Evolutionary conservation across 108 stramenopile genomes (phyloP).

Genomic region (Hondaea fermentalgiana): DNA sequence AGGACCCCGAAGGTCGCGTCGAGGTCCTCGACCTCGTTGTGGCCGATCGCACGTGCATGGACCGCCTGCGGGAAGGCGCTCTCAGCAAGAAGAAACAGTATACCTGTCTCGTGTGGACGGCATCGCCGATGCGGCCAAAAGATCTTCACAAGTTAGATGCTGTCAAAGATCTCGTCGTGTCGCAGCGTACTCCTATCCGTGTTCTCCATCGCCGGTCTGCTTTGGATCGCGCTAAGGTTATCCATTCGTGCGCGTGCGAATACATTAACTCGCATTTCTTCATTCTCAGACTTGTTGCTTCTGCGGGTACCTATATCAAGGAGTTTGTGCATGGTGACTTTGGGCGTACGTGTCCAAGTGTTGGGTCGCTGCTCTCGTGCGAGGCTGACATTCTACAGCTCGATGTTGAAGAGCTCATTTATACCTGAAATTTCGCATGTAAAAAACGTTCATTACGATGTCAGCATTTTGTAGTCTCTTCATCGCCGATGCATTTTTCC

Average conservation of each 20-base stretch:
- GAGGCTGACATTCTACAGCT: slow-evolving; percentile 39
- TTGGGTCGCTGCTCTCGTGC: slow-evolving; percentile 35
- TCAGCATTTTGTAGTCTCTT: too few species aligned
- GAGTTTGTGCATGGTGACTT: slow-evolving; percentile 61
- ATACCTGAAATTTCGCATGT: too few species aligned
- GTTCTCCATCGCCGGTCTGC: slow-evolving; percentile 50
- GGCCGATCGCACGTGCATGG: not conserved
- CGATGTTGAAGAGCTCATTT: slow-evolving; percentile 29
- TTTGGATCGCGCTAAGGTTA: slow-evolving; percentile 21
- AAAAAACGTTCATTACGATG: too few species aligned
- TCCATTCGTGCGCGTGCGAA: slow-evolving; percentile 24
- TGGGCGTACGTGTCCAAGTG: slow-evolving; percentile 45
- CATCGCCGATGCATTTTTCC: too few species aligned
- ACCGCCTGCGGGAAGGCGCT: slow-evolving; percentile 30
- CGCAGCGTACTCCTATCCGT: slow-evolving; percentile 50
- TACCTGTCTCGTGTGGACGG: slow-evolving; percentile 40
- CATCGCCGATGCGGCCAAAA: not conserved
- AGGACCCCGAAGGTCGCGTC: not conserved
- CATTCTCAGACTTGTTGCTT: slow-evolving; percentile 35
- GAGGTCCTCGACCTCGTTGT: not conserved
- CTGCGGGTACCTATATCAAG: slow-evolving; percentile 55
- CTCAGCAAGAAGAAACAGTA: slow-evolving; percentile 46
- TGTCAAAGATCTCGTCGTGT: slow-evolving; percentile 23
- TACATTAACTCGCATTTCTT: slow-evolving; percentile 41
- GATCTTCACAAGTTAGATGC: not conserved